phyloP scores from a whole-genome alignment of 208 protist genomes.

The Leishmania major region DNA sequence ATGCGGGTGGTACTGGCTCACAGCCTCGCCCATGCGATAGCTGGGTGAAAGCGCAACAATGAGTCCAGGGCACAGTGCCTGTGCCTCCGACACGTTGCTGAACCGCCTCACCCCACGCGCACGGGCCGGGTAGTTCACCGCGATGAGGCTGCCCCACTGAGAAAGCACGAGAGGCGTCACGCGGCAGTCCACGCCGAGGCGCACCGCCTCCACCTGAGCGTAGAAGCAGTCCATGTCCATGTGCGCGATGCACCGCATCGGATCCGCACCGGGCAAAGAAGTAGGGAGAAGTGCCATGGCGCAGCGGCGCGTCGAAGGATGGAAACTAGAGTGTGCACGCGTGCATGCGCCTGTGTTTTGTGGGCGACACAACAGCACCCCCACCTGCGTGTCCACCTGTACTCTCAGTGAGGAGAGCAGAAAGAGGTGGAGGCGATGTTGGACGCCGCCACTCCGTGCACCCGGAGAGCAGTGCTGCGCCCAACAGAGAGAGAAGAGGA shows the following conservation, averaged over 20 bases:
- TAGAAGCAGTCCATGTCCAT: constrained; percentile 95
- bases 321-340: background rate
- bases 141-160: constrained; percentile 85
- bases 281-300: background rate
- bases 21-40: constrained; percentile 55
- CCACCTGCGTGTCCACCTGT: too few species aligned
- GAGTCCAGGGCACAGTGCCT: constrained; percentile 54
- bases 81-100: constrained; percentile 43
- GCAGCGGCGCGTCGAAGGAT: background rate
- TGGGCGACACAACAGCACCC: background rate
- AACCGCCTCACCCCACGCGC: constrained; percentile 70
- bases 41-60: constrained; percentile 49
- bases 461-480: background rate
- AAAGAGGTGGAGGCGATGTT: too few species aligned
- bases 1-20: constrained; percentile 61
- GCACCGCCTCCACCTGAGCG: constrained; percentile 87
- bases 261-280: background rate
- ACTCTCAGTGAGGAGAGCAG: background rate
- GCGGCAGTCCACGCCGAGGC: constrained; percentile 77
- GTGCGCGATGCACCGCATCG: constrained; percentile 74
- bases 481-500: background rate
- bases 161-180: constrained; percentile 61
- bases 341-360: background rate
- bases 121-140: constrained; percentile 90
- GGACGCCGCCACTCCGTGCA: background rate